Evolutionary conservation across 176 grass and related monocot genomes (phyloP).

Genomic region (Aegilops sharonensis): DNA sequence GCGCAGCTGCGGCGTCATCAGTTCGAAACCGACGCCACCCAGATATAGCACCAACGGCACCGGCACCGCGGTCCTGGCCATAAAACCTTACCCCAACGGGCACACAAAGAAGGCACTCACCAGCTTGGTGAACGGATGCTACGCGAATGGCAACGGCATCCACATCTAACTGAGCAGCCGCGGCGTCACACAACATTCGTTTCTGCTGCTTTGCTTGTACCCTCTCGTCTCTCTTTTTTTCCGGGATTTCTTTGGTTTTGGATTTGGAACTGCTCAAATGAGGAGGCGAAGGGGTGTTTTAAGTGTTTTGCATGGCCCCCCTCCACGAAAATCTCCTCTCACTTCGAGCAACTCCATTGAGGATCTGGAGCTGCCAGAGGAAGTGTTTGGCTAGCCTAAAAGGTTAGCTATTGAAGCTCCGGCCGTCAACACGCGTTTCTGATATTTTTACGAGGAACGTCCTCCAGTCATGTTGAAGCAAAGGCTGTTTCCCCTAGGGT

Average conservation of each 20-base stretch:
- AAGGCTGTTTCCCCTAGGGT: slow-evolving; percentile 47
- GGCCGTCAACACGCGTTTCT: slow-evolving; percentile 36
- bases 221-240: background rate
- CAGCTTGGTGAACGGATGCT: slow-evolving; percentile 54
- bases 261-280: slow-evolving; percentile 39
- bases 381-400: slow-evolving; percentile 12
- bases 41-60: background rate
- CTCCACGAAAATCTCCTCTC: background rate
- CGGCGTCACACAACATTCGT: slow-evolving; percentile 15
- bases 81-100: slow-evolving; percentile 24
- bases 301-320: background rate
- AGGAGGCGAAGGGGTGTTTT: slow-evolving; percentile 33
- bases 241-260: slow-evolving; percentile 23
- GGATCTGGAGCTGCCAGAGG: background rate
- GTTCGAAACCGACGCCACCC: background rate
- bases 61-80: background rate
- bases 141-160: slow-evolving; percentile 67
- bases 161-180: slow-evolving; percentile 45
- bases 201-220: slow-evolving; percentile 53
- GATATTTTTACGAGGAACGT: slow-evolving; percentile 72
- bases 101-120: slow-evolving; percentile 47
- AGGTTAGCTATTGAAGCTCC: slow-evolving; percentile 26
- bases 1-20: background rate
- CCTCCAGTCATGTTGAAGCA: slow-evolving; percentile 41
- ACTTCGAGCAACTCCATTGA: slow-evolving; percentile 12